Conservation (phyloP, 257 asterid species). For the Misopates orontium region DNA sequence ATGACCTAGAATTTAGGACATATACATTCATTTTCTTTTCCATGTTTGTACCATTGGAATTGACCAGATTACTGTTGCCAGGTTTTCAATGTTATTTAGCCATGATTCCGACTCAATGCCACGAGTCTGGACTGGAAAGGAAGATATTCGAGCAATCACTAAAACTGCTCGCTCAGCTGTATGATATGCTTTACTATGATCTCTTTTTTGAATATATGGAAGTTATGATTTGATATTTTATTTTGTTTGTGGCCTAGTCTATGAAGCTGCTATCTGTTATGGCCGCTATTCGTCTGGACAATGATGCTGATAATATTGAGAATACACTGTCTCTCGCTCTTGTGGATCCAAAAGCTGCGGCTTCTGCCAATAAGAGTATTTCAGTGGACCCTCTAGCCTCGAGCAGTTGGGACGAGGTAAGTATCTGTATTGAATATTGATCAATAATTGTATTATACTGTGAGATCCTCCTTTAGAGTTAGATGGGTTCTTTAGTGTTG, state of each 20-base stretch:
- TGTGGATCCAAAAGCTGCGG: slow-evolving; percentile 58
- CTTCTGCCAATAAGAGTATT: slow-evolving; percentile 53
- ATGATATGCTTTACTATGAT: slow-evolving; percentile 37
- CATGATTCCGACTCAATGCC: slow-evolving; percentile 82
- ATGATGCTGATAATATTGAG: slow-evolving; percentile 65
- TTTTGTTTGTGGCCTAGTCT: slow-evolving; percentile 48
- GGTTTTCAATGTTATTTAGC: slow-evolving; percentile 69
- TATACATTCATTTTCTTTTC: slow-evolving; percentile 5
- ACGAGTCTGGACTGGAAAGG: slow-evolving; percentile 88
- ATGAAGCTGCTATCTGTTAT: slow-evolving; percentile 76
- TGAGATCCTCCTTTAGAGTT: not conserved
- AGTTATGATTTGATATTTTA: slow-evolving; percentile 1
- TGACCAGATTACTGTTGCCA: slow-evolving; percentile 32
- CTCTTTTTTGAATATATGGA: slow-evolving; percentile 15
- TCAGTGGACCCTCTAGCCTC: slow-evolving; percentile 81
- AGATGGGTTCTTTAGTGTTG: not conserved
- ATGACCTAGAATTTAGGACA: slow-evolving; percentile 18
- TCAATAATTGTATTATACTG: not conserved
- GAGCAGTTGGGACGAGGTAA: slow-evolving; percentile 88
- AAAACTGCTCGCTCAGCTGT: slow-evolving; percentile 76
- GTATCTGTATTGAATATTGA: slow-evolving; percentile 23
- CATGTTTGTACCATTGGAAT: slow-evolving; percentile 21
- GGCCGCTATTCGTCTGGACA: slow-evolving; percentile 85
- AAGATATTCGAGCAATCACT: slow-evolving; percentile 75
- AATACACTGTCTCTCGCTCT: slow-evolving; percentile 69